Conservation (phyloP, 495 filamentous ascomycete species). For the Podospora pseudopauciseta region DNA sequence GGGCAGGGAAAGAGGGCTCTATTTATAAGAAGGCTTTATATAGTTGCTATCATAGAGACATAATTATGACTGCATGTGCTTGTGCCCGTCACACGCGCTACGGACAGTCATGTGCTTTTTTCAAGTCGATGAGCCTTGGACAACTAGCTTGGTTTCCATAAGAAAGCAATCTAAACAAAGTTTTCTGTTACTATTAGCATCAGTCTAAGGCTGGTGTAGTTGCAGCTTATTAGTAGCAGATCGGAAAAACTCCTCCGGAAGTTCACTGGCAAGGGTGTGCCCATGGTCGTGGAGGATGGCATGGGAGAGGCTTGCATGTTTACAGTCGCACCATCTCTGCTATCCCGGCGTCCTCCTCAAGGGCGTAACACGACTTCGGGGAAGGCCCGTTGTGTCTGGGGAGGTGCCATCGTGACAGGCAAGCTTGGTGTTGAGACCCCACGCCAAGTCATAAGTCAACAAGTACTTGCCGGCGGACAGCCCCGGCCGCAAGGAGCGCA, state of each 20-base stretch:
- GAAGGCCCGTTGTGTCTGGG: neutral
- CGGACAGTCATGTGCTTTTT: neutral
- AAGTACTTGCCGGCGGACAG: neutral
- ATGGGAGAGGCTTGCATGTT: neutral
- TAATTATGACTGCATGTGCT: neutral
- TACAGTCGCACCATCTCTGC: neutral
- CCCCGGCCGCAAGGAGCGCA: neutral
- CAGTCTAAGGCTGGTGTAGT: neutral
- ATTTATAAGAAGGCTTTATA: neutral
- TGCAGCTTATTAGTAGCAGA: neutral
- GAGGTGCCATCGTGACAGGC: neutral
- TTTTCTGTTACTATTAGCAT: neutral
- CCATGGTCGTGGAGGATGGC: neutral
- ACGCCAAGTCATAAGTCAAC: neutral
- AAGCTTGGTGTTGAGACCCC: neutral
- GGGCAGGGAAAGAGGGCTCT: neutral
- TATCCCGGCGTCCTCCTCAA: neutral
- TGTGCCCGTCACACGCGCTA: neutral
- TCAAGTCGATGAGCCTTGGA: neutral
- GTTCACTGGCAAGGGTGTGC: neutral
- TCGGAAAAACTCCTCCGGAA: neutral
- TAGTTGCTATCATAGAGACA: neutral
- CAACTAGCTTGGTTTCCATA: neutral
- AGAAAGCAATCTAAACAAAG: neutral
- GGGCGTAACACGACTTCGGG: neutral